These are phyloP conservation scores for Botrytis tulipae DNA, from an alignment of 2,329 filamentous ascomycete genomes.

Conservation along the genomic window DNA sequence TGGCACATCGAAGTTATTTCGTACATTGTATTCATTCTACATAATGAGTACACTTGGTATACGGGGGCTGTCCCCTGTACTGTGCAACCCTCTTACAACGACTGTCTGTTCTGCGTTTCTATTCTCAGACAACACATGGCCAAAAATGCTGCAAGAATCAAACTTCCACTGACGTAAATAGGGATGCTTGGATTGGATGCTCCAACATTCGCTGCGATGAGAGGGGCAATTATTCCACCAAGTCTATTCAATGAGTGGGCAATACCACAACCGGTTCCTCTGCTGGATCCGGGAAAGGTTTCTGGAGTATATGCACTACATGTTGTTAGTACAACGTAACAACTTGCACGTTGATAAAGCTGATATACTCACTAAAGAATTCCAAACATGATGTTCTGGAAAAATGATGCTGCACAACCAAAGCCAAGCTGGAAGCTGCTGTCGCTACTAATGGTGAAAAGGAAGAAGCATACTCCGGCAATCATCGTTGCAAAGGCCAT, in stretches of 20 bases:
- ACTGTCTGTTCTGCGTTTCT: constrained; percentile 59
- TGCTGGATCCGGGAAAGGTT: constrained; percentile 69
- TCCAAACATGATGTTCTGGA: constrained; percentile 75
- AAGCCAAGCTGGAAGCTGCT: constrained; percentile 61
- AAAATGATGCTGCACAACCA: constrained; percentile 66
- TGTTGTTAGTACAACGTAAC: background rate
- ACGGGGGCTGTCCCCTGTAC: background rate
- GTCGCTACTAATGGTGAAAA: constrained; percentile 59
- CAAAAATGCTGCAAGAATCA: constrained; percentile 59
- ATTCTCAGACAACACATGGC: constrained; percentile 61
- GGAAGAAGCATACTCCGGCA: constrained; percentile 68
- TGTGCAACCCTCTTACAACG: constrained; percentile 43
- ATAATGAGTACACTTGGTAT: background rate
- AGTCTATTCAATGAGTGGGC: constrained; percentile 69
- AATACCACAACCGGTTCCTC: constrained; percentile 71
- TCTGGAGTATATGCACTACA: constrained; percentile 67
- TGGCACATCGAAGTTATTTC: background rate
- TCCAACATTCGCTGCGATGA: constrained; percentile 57
- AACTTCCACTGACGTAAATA: constrained; percentile 54
- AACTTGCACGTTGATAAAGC: background rate
- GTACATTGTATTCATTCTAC: background rate
- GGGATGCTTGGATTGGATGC: constrained; percentile 51
- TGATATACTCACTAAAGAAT: constrained; percentile 56
- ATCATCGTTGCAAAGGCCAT: constrained; percentile 66
- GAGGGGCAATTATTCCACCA: constrained; percentile 65